phyloP scores from a whole-genome alignment of 2,329 filamentous ascomycete genomes.

The Fusarium denticulatum region DNA sequence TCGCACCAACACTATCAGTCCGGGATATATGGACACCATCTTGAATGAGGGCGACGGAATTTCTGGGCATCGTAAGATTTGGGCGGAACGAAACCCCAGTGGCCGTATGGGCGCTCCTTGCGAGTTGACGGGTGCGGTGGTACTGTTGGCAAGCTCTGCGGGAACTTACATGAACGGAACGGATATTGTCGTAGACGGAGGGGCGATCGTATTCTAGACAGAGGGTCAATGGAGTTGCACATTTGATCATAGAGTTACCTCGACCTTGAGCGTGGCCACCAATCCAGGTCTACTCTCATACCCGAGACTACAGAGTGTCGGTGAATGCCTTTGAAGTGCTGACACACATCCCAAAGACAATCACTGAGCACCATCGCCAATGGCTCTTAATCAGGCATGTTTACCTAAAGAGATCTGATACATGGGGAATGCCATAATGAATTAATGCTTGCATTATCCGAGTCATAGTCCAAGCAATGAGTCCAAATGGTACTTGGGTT shows the following conservation, averaged over 20 bases:
- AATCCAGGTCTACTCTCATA: background rate
- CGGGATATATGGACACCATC: background rate
- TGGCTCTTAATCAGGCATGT: background rate
- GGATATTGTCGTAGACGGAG: background rate
- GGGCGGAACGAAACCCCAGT: background rate
- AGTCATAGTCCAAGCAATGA: background rate
- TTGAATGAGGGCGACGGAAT: background rate
- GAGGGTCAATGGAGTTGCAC: background rate
- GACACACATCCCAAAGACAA: too few species aligned
- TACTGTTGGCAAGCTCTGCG: background rate
- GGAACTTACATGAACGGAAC: background rate
- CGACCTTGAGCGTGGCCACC: rapidly evolving
- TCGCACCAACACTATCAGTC: background rate
- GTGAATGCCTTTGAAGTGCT: background rate
- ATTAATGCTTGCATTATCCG: background rate
- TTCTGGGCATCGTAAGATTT: background rate
- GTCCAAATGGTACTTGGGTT: background rate
- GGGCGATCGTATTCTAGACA: background rate
- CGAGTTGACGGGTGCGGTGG: background rate
- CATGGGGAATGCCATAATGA: too few species aligned
- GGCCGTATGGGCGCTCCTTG: background rate
- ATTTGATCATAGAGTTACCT: background rate
- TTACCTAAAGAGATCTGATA: background rate
- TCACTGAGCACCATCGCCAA: too few species aligned
- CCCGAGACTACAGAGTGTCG: too few species aligned